Percentiles rank a stretch among this genome's conserved stretches.
Evolutionary conservation across 306 rosid species (phyloP).

Genomic region (Medicago truncatula): DNA sequence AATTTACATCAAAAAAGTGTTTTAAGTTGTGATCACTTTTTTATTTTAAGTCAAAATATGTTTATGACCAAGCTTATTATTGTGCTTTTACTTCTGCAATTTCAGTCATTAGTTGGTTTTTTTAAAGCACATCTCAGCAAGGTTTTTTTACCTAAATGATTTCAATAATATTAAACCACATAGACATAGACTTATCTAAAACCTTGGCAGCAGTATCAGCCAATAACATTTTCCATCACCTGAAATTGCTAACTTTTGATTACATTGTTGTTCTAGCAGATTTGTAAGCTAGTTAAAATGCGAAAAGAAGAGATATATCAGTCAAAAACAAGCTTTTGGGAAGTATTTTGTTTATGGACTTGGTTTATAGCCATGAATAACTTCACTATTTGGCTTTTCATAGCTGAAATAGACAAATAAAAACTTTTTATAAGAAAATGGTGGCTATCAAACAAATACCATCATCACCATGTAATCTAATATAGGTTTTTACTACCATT

Average conservation of each 20-base stretch:
- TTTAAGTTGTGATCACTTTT: not conserved
- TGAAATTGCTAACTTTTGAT: too few species aligned
- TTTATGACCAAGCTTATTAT: not conserved
- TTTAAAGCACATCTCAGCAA: too few species aligned
- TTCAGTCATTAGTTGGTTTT: too few species aligned
- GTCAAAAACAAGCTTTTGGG: not conserved
- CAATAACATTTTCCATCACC: too few species aligned
- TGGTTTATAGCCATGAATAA: constrained; percentile 42
- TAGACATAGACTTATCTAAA: too few species aligned
- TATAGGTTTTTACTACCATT: constrained; percentile 48
- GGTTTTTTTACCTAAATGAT: too few species aligned
- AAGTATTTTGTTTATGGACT: constrained; percentile 2
- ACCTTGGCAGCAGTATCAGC: too few species aligned
- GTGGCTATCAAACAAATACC: constrained; percentile 24
- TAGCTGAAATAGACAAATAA: constrained; percentile 55
- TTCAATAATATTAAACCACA: too few species aligned
- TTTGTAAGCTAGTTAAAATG: not conserved
- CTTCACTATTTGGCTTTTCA: constrained; percentile 40
- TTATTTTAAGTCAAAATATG: not conserved
- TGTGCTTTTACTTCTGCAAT: too few species aligned
- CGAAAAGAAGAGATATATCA: constrained; percentile 3
- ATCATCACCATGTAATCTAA: constrained; percentile 26
- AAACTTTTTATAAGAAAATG: constrained; percentile 36
- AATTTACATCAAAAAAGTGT: not conserved
- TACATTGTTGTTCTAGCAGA: too few species aligned